Conservation (phyloP, 2,329 filamentous ascomycete genomes). For the Pseudogymnoascus sp. region DNA sequence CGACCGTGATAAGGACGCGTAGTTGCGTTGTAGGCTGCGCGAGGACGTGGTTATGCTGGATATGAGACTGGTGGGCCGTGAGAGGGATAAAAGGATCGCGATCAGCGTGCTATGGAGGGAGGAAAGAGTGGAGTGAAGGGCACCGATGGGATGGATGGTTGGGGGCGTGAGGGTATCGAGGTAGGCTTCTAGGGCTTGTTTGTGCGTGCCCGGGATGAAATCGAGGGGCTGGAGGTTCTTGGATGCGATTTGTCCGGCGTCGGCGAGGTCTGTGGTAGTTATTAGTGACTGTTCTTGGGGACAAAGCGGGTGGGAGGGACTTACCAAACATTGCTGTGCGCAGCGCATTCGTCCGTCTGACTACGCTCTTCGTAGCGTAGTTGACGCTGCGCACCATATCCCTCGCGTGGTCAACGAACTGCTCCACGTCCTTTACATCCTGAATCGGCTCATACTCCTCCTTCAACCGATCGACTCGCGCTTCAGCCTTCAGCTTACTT, state of each 20-base stretch:
- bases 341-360: constrained; percentile 68
- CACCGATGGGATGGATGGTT: constrained; percentile 63
- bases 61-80: constrained; percentile 71
- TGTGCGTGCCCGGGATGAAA: constrained; percentile 61
- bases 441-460: constrained; percentile 84
- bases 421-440: constrained; percentile 80
- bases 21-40: constrained; percentile 69
- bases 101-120: constrained; percentile 77
- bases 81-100: constrained; percentile 70
- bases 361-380: constrained; percentile 71
- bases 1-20: constrained; percentile 63
- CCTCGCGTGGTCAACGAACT: constrained; percentile 83
- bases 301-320: constrained; percentile 15
- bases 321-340: constrained; percentile 55
- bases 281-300: constrained; percentile 16
- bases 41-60: constrained; percentile 64
- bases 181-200: constrained; percentile 65
- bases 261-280: constrained; percentile 53
- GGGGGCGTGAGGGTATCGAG: constrained; percentile 54
- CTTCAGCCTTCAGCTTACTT: constrained; percentile 77
- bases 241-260: constrained; percentile 50
- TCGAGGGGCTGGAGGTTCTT: constrained; percentile 46
- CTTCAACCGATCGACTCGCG: constrained; percentile 70
- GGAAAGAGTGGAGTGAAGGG: constrained; percentile 67
- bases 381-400: constrained; percentile 84